These are phyloP conservation scores for Gaeumannomyces tritici DNA, from an alignment of 2,329 filamentous ascomycete genomes.

Conservation along the genomic window DNA sequence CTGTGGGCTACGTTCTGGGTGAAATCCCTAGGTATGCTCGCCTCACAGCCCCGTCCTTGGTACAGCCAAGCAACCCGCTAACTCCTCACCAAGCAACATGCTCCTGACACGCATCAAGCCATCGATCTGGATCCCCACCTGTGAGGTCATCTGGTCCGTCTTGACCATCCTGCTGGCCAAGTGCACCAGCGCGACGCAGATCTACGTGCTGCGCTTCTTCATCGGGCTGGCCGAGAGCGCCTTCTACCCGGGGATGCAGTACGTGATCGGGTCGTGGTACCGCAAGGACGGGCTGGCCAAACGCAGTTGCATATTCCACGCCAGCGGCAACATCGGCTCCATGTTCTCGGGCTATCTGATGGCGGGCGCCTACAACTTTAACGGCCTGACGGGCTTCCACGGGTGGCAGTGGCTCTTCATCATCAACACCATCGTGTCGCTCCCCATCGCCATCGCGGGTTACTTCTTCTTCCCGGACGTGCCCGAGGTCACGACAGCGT, in stretches of 20 bases:
- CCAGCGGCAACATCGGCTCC: conserved; percentile 39
- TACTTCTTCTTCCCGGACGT: conserved; percentile 33
- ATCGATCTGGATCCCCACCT: conserved; percentile 30
- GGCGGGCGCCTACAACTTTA: conserved; percentile 39
- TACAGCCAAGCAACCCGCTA: background rate
- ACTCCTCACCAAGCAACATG: conserved; percentile 16
- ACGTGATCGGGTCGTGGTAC: conserved; percentile 36
- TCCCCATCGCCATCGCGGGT: conserved; percentile 44
- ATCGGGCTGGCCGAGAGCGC: conserved; percentile 30
- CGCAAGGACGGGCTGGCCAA: conserved; percentile 37
- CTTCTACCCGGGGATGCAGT: conserved; percentile 30
- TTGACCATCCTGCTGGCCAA: conserved; percentile 22
- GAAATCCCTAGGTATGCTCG: conserved; percentile 21
- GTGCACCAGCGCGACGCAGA: conserved; percentile 21
- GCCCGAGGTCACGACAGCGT: conserved; percentile 26
- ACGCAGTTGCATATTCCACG: conserved; percentile 35
- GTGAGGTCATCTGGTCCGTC: conserved; percentile 23
- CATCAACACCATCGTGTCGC: conserved; percentile 45
- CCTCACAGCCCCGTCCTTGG: too few species aligned
- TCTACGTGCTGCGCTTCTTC: conserved; percentile 32
- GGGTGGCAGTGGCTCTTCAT: conserved; percentile 51
- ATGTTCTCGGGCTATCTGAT: conserved; percentile 51
- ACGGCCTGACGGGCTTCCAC: conserved; percentile 34
- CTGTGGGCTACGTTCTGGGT: conserved; percentile 27
- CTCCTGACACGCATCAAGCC: conserved; percentile 29